phyloP scores from a whole-genome alignment of 768 basidiomycete species.

The Dentipellis sp. region DNA sequence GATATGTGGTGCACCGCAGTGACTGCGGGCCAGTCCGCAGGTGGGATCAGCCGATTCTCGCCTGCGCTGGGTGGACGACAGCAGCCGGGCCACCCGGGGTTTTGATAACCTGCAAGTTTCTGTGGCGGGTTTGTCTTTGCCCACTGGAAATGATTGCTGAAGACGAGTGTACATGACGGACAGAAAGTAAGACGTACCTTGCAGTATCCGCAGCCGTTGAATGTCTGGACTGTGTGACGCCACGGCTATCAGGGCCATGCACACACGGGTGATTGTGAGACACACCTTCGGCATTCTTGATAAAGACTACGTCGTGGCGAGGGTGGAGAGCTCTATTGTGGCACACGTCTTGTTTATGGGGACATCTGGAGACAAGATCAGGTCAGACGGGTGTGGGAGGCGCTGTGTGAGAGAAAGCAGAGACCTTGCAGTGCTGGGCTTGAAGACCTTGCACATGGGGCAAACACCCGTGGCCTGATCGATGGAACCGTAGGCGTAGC shows the following conservation, averaged over 20 bases:
- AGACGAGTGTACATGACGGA: not conserved
- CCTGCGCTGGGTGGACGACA: conserved; percentile 60
- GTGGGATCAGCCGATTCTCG: conserved; percentile 56
- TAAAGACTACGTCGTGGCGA: conserved; percentile 64
- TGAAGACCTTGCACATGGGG: conserved; percentile 82
- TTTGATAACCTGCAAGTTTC: conserved; percentile 49
- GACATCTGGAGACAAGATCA: conserved; percentile 43
- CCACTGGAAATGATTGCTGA: conserved; percentile 44
- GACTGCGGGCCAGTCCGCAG: conserved; percentile 76
- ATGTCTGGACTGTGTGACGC: conserved; percentile 51
- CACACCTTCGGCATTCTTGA: conserved; percentile 84
- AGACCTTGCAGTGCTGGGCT: conserved; percentile 48
- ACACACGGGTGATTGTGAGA: conserved; percentile 10
- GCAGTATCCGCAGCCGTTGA: conserved; percentile 86
- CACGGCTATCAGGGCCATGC: conserved; percentile 11
- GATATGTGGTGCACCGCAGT: conserved; percentile 64
- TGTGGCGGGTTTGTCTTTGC: conserved; percentile 48
- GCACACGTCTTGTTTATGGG: conserved; percentile 68
- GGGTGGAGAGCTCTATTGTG: conserved; percentile 68
- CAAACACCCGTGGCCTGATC: conserved; percentile 61
- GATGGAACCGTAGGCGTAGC: conserved; percentile 59
- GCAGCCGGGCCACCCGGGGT: conserved; percentile 84
- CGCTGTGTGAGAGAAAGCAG: conserved; percentile 6
- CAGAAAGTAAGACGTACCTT: conserved; percentile 43
- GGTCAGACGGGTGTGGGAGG: conserved; percentile 17